Evolutionary conservation across 2,329 filamentous ascomycete genomes (phyloP), one percentile per base, ranked within the genome.

Genomic region (Pseudogymnoascus sp.): DNA sequence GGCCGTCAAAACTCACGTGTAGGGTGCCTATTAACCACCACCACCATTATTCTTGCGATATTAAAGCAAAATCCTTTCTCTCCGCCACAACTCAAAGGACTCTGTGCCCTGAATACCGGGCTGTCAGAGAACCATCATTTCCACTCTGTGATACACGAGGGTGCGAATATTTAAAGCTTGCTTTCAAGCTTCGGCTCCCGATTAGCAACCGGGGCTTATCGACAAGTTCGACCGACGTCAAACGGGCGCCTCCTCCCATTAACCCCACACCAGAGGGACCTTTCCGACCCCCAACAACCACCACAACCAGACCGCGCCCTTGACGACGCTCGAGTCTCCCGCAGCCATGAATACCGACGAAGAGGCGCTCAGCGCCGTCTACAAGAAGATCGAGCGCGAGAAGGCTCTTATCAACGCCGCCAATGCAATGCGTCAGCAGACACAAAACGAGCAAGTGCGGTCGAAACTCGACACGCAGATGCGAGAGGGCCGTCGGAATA

Each of bases 381-480:
- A 89, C 79, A 89, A 88, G 81, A 97, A 99, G 88, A 97, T 99
- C 77, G 91, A 97, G 82, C 88, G 93, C 76, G 95, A 99, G 79
- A 93, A 93, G 82, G 90, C 89, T 72, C 87, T 97, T 73, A 95
- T 99, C 82, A 90, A 90, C 77, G 93, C 91, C 72, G 93, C 93
- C 70, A 95, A 91, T 78, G 86, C 90, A 71, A 96, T 99, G 93
- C 89, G 92, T 78, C 89, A 93, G 78, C 93, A 95, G 76, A 97
- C 93, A 70, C 91, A 91, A 80, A 99, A 99, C 77, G 89, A 93
- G 70, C 84, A 87, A 66, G 93, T 97, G 68, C 89, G 92, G 73
- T 93, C 93, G 71, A 87, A 91, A 73, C 87, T 96, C 75, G 93
- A 97, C 74, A 89, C 88, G 67, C 92, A 97, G 78, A 96, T 99